Percentiles rank a stretch among this genome's conserved stretches.
Evolutionary conservation across 768 basidiomycete genomes (phyloP).

Genomic region (Lactarius quietus): DNA sequence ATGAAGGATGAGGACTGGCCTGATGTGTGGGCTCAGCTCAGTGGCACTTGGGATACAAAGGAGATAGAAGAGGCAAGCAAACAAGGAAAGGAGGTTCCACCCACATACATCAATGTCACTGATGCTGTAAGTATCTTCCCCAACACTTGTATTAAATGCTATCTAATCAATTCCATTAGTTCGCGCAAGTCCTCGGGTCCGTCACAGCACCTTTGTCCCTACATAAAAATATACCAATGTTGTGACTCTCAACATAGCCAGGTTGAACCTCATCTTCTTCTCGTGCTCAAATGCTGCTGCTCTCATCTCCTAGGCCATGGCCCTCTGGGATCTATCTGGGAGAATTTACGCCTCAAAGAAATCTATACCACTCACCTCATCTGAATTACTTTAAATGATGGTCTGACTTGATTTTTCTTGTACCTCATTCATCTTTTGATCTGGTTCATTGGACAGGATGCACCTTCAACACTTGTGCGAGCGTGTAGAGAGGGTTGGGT

Average conservation of each 20-base stretch:
- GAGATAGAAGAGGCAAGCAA: constrained; percentile 81
- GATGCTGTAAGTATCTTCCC: constrained; percentile 68
- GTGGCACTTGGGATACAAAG: constrained; percentile 92
- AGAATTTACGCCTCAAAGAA: constrained; percentile 92
- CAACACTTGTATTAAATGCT: constrained; percentile 12
- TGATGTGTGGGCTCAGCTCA: constrained; percentile 89
- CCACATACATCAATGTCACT: constrained; percentile 81
- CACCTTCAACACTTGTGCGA: constrained; percentile 59
- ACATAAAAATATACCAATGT: constrained; percentile 67
- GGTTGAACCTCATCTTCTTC: constrained; percentile 85
- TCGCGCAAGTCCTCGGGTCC: constrained; percentile 73
- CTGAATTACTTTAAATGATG: constrained; percentile 62
- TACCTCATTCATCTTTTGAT: constrained; percentile 7
- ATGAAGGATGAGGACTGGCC: constrained; percentile 75
- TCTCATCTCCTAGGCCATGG: constrained; percentile 87
- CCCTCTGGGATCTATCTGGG: constrained; percentile 89
- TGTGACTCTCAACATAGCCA: constrained; percentile 90
- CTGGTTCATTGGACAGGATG: constrained; percentile 39
- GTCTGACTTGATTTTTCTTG: constrained; percentile 30
- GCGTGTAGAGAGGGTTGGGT: constrained; percentile 91
- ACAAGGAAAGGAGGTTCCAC: constrained; percentile 78
- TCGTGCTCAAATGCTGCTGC: constrained; percentile 71
- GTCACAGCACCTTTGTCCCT: constrained; percentile 61
- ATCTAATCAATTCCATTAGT: constrained; percentile 42
- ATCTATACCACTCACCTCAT: constrained; percentile 96